Evolutionary conservation across 106 monocot species (phyloP), one percentile per base, ranked within the genome.

Genomic region (Phalaenopsis equestris): DNA sequence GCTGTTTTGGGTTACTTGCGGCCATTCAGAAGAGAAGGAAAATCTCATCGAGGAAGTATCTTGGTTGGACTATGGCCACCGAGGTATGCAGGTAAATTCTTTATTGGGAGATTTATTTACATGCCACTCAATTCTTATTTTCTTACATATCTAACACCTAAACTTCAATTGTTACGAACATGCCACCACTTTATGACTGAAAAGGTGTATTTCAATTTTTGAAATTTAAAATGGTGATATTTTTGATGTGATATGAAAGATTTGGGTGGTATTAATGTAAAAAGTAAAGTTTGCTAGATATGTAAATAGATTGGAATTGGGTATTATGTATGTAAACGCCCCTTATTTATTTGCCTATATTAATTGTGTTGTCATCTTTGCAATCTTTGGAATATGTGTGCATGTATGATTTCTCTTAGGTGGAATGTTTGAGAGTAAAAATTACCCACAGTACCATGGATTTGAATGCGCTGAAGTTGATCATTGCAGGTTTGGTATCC

Each of bases 21-120:
- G 87, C 21, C 90, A 93, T 76, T 91, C 90, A 61, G 99, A 99
- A 70, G 91, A 99, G 84, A 94, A 86, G 77, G 86, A 83, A 65
- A 99, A 93, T 85, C 90, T 99, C 80, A 93, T 99, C 58, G 92
- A 99, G 78, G 99, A 99, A 85, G 91, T 99, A 78, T 99, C 99
- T 48, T 99, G 99, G 99, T 43, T 99, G 73, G 99, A 99, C 80
- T 99, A 99, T 90, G 95, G 99, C 42, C 90, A 90, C 61, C 89
- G 91, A 39, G 99, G 99, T 41, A 99, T 99, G 95, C 95, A 99
- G 99, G 99, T 93, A 82, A 79, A 49, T 39, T 42, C 56, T 36
- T 15, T 74, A 47, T 76, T 15, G 47, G 43, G 30, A 30, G 30
- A 30, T 30, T 30, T 30, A 30, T 30, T 30, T 30, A 30, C 30